These are phyloP conservation scores for Hordeum pubiflorum DNA, from an alignment of 202 grass and related monocot genomes.

Conservation along the genomic window DNA sequence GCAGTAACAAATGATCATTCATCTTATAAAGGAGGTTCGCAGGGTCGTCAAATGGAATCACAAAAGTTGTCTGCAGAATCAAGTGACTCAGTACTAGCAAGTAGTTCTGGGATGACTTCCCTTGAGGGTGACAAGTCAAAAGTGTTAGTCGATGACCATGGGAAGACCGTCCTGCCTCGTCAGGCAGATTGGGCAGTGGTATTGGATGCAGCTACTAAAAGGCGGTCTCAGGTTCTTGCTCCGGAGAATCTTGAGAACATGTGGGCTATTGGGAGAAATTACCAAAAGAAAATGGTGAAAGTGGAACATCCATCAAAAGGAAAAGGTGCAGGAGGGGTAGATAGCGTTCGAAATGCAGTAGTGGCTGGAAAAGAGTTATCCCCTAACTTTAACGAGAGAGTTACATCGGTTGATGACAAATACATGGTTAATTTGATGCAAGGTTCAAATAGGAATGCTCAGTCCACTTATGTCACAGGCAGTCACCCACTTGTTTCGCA, in stretches of 20 bases:
- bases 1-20: constrained; percentile 23
- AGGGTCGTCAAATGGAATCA: constrained; percentile 35
- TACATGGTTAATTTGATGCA: constrained; percentile 97
- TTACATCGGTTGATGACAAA: constrained; percentile 80
- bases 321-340: constrained; percentile 26
- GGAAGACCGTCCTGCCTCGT: constrained; percentile 26
- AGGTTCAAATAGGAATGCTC: constrained; percentile 45
- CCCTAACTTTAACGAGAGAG: constrained; percentile 70
- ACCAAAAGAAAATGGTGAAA: constrained; percentile 86
- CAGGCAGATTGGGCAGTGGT: constrained; percentile 70
- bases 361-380: constrained; percentile 53
- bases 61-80: constrained; percentile 25
- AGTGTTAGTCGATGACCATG: constrained; percentile 32
- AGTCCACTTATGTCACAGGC: constrained; percentile 34
- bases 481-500: constrained; percentile 46
- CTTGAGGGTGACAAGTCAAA: constrained; percentile 32
- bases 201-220: constrained; percentile 89
- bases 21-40: constrained; percentile 36
- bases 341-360: constrained; percentile 29
- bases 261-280: constrained; percentile 97
- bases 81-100: constrained; percentile 24
- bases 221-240: constrained; percentile 73
- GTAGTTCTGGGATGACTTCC: constrained; percentile 31
- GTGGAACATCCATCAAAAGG: constrained; percentile 24
- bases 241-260: constrained; percentile 99